These are phyloP conservation scores for Rhizophora mangle DNA, from an alignment of 345 rosid genomes.

Conservation along the genomic window DNA sequence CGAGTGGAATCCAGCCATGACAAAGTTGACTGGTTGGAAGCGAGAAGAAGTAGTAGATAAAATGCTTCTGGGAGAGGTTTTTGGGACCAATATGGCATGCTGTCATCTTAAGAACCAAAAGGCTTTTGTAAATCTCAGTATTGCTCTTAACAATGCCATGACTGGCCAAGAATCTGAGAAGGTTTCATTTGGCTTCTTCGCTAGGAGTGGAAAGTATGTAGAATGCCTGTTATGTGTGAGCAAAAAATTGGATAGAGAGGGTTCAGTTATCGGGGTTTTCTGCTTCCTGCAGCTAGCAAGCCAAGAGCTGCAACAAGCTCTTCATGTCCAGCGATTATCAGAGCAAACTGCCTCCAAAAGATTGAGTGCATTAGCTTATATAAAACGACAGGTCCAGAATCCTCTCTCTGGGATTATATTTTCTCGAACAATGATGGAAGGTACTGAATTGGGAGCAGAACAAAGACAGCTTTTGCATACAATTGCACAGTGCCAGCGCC, in stretches of 20 bases:
- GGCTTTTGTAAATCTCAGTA: constrained; percentile 69
- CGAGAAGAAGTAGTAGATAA: constrained; percentile 81
- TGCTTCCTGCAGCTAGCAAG: constrained; percentile 98
- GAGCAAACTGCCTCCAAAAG: constrained; percentile 78
- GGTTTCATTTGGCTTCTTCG: constrained; percentile 73
- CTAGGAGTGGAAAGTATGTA: constrained; percentile 63
- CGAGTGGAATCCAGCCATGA: constrained; percentile 97
- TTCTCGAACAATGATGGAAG: constrained; percentile 73
- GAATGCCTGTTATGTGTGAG: constrained; percentile 79
- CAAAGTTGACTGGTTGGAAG: constrained; percentile 69
- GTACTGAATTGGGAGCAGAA: constrained; percentile 63
- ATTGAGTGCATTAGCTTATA: constrained; percentile 68
- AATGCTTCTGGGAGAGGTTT: constrained; percentile 87
- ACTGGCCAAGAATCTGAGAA: constrained; percentile 70
- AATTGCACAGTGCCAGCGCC: constrained; percentile 78
- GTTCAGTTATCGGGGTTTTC: constrained; percentile 69
- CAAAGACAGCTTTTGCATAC: constrained; percentile 65
- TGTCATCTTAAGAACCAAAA: constrained; percentile 87
- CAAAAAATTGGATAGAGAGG: constrained; percentile 76
- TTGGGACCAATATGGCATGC: constrained; percentile 62
- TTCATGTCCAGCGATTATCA: constrained; percentile 75
- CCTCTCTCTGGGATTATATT: constrained; percentile 78
- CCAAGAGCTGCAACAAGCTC: constrained; percentile 85
- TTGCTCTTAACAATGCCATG: constrained; percentile 71
- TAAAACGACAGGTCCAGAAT: constrained; percentile 74